Conservation (phyloP, 345 rosid species). For the Syzygium jambos region DNA sequence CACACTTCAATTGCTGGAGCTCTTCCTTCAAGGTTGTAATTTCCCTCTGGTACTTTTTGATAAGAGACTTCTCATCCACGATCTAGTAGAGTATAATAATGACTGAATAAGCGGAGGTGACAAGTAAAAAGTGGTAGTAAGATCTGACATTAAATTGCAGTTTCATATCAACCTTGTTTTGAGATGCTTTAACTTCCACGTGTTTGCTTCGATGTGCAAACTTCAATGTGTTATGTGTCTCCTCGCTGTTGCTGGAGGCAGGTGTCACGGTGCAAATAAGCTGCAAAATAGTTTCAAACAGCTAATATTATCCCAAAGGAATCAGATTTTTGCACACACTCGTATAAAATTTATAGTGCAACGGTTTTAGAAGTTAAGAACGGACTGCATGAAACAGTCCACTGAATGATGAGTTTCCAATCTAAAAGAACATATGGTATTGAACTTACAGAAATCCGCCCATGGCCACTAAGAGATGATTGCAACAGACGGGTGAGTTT, state of each 20-base stretch:
- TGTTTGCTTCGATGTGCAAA: constrained; percentile 67
- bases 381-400: neutral
- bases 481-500: constrained; percentile 66
- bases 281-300: constrained; percentile 16
- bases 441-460: constrained; percentile 52
- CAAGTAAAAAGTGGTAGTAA: neutral
- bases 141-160: neutral
- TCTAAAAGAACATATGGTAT: neutral
- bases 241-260: constrained; percentile 63
- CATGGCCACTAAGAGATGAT: constrained; percentile 71
- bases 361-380: neutral
- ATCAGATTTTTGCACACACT: neutral
- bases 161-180: constrained; percentile 42
- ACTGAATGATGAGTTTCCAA: neutral
- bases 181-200: constrained; percentile 57
- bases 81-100: constrained; percentile 25
- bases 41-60: constrained; percentile 67
- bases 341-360: neutral
- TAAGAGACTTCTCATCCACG: constrained; percentile 74
- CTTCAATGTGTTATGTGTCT: constrained; percentile 66
- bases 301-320: neutral
- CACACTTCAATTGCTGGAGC: constrained; percentile 49
- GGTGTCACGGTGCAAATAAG: constrained; percentile 70
- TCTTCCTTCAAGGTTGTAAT: constrained; percentile 55
- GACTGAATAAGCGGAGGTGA: neutral